phyloP scores from a whole-genome alignment of 345 rosid species.

The Viola odorata region DNA sequence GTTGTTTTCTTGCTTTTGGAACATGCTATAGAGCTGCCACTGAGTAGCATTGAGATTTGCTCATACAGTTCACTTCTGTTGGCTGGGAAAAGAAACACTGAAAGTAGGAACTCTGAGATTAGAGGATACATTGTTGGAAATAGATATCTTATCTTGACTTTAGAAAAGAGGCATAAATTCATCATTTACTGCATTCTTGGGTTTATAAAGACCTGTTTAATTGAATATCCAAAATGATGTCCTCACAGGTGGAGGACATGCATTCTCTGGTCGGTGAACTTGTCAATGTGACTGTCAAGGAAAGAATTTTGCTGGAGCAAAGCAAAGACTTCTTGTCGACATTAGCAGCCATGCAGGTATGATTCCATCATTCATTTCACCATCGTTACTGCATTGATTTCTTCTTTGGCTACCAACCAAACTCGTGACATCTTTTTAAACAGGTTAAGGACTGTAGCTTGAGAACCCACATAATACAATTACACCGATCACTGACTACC shows the following conservation, averaged over 20 bases:
- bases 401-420: conserved; percentile 9
- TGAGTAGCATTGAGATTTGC: too few species aligned
- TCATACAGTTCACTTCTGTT: too few species aligned
- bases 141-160: background rate
- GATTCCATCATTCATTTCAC: background rate
- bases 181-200: background rate
- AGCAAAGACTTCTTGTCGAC: conserved; percentile 64
- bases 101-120: too few species aligned
- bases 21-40: too few species aligned
- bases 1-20: too few species aligned
- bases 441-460: conserved; percentile 85
- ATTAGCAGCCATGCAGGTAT: conserved; percentile 79
- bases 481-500: conserved; percentile 41
- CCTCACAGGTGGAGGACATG: conserved; percentile 67
- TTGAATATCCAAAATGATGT: background rate
- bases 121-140: background rate
- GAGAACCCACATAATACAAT: conserved; percentile 80
- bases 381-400: background rate
- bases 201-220: background rate
- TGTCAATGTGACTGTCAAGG: conserved; percentile 56
- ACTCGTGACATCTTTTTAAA: background rate
- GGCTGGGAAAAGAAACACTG: too few species aligned
- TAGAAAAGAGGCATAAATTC: background rate
- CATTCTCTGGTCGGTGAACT: conserved; percentile 59
- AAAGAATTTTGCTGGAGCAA: conserved; percentile 53